A percentile compares a stretch with the other conserved stretches of the same genome.
phyloP scores from a whole-genome alignment of 2,329 filamentous ascomycete species.

The Exserohilum rostratum region DNA sequence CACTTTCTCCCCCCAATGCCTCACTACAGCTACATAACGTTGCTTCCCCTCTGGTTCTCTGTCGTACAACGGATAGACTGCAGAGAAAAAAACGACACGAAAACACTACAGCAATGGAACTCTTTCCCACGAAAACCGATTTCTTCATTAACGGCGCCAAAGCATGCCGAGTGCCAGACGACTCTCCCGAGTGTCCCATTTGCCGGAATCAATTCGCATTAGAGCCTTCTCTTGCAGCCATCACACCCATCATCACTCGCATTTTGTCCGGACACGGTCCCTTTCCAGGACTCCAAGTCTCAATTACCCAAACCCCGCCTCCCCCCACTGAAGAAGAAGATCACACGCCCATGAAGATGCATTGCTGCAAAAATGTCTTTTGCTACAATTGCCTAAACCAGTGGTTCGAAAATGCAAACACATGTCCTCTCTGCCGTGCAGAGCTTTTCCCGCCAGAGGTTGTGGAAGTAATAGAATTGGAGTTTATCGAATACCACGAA shows the following conservation, averaged over 20 bases:
- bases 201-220: background rate
- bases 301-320: too few species aligned
- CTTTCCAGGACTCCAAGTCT: too few species aligned
- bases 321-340: too few species aligned
- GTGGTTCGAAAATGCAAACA: background rate
- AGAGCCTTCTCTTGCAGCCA: background rate
- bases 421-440: constrained; percentile 1
- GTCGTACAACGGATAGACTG: background rate
- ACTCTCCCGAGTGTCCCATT: background rate
- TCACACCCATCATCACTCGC: too few species aligned
- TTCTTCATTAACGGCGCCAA: background rate
- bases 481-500: too few species aligned
- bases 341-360: background rate
- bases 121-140: background rate
- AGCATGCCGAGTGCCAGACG: background rate
- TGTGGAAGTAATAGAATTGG: too few species aligned
- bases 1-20: background rate
- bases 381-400: background rate
- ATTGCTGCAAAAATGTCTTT: constrained; percentile 3
- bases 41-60: background rate
- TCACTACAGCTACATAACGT: background rate
- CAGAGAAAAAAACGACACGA: background rate
- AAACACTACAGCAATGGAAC: background rate
- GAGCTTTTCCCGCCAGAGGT: background rate
- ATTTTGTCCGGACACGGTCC: background rate